Conservation (phyloP, 1,284 basidiomycete genomes). For the Sanghuangporus baumii region DNA sequence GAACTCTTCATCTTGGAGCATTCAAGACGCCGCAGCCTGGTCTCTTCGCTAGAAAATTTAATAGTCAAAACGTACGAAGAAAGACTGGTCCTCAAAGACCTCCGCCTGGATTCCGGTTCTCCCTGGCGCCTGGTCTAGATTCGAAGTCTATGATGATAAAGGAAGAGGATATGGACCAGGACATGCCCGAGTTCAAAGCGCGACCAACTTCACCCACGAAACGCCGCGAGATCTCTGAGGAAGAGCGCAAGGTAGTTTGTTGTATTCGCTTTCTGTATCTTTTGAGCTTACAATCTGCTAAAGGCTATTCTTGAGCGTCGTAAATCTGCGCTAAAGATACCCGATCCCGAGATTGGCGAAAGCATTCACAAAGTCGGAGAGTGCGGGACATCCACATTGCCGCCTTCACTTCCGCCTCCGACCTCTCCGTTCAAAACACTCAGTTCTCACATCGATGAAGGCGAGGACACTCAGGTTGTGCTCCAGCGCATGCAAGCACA, state of each 20-base stretch:
- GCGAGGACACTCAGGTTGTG: slow-evolving; percentile 18
- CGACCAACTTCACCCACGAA: slow-evolving; percentile 14
- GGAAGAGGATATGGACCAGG: slow-evolving; percentile 2
- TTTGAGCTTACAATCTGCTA: not conserved
- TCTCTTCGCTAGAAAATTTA: slow-evolving; percentile 1
- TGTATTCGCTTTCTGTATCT: not conserved
- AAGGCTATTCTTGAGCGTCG: slow-evolving; percentile 57
- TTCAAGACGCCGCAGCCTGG: slow-evolving; percentile 42
- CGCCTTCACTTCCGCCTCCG: slow-evolving; percentile 18
- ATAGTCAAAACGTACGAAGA: not conserved
- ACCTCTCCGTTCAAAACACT: slow-evolving; percentile 21
- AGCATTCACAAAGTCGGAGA: slow-evolving; percentile 38
- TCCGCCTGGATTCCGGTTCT: slow-evolving; percentile 13
- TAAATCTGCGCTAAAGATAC: slow-evolving; percentile 46
- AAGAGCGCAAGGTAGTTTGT: slow-evolving; percentile 41
- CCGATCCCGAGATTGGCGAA: slow-evolving; percentile 47
- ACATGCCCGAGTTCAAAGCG: not conserved
- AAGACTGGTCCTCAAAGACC: slow-evolving; percentile 15
- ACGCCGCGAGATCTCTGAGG: slow-evolving; percentile 35
- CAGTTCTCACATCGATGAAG: slow-evolving; percentile 22
- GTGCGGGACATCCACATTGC: slow-evolving; percentile 22
- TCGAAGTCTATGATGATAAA: not conserved
- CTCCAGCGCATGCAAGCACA: slow-evolving; percentile 14
- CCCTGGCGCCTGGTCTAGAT: slow-evolving; percentile 5
- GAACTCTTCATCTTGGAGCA: slow-evolving; percentile 25